Conservation (phyloP, 2,329 filamentous ascomycete genomes). For the Chaetomium olivaceum region DNA sequence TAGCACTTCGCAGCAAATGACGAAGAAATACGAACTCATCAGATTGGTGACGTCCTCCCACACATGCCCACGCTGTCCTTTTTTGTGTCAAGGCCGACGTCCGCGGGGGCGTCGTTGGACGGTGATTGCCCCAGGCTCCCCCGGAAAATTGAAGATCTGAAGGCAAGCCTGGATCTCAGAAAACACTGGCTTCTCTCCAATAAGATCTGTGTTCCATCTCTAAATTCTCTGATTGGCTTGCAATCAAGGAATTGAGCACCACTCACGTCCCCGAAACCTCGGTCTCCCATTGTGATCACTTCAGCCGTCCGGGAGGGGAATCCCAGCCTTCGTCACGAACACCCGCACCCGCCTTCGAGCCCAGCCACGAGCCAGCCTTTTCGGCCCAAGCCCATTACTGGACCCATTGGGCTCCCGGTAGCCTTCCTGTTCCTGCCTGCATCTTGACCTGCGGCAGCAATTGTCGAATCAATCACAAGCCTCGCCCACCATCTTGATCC, state of each 20-base stretch:
- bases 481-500: slow-evolving; percentile 28
- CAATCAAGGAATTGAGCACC: slow-evolving; percentile 19
- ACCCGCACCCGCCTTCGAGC: slow-evolving; percentile 7
- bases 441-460: slow-evolving; percentile 31
- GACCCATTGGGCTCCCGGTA: slow-evolving; percentile 36
- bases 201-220: slow-evolving; percentile 11
- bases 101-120: not conserved
- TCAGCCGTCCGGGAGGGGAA: slow-evolving; percentile 8
- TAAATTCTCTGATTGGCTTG: slow-evolving; percentile 31
- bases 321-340: slow-evolving; percentile 18
- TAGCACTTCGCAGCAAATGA: not conserved
- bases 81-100: not conserved
- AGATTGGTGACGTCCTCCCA: not conserved
- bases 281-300: slow-evolving; percentile 9
- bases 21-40: not conserved
- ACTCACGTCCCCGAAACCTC: slow-evolving; percentile 24
- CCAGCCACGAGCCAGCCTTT: slow-evolving; percentile 25
- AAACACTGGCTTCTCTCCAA: slow-evolving; percentile 27
- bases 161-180: not conserved
- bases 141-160: not conserved
- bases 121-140: no score
- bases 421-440: slow-evolving; percentile 36
- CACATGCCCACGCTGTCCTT: not conserved
- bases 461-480: slow-evolving; percentile 33
- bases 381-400: slow-evolving; percentile 30